phyloP scores from a whole-genome alignment of 2,329 filamentous ascomycete genomes.

The Exophiala viscosa region DNA sequence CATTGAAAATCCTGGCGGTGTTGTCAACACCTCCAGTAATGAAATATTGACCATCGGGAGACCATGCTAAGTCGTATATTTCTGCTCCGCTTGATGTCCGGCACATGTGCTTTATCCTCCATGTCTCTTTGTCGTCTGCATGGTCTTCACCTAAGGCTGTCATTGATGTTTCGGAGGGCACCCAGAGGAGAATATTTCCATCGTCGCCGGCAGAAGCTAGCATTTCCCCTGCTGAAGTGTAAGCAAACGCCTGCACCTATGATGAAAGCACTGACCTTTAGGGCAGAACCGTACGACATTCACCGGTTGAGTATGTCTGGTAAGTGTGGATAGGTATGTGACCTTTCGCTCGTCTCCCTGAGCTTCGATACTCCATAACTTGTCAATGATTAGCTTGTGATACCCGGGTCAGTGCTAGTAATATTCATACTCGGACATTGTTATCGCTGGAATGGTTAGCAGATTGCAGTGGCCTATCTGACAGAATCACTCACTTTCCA shows the following conservation, averaged over 20 bases:
- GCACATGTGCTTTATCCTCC: conserved; percentile 97
- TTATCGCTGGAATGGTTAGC: conserved; percentile 59
- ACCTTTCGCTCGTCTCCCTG: conserved; percentile 84
- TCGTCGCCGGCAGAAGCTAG: conserved; percentile 95
- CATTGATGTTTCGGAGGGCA: conserved; percentile 72
- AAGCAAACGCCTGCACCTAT: conserved; percentile 22
- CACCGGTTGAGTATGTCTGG: conserved; percentile 93
- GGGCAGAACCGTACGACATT: conserved; percentile 97
- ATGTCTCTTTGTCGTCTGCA: conserved; percentile 90
- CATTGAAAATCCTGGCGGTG: conserved; percentile 93
- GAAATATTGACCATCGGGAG: conserved; percentile 92
- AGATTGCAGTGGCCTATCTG: neutral
- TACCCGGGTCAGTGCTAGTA: conserved; percentile 19
- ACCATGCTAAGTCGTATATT: conserved; percentile 98
- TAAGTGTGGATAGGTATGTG: conserved; percentile 84
- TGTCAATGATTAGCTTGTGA: conserved; percentile 36
- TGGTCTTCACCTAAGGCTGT: conserved; percentile 74
- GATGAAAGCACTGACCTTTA: conserved; percentile 60
- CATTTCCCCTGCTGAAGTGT: conserved; percentile 66
- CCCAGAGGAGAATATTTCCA: conserved; percentile 95
- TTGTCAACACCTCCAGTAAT: conserved; percentile 99
- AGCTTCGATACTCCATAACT: conserved; percentile 88
- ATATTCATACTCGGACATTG: conserved; percentile 73
- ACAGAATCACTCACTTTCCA: conserved; percentile 57
- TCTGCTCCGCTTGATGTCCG: conserved; percentile 81